Evolutionary conservation across 192 early-diverging fungal genomes (phyloP).

Genomic region (Dissophora ornata): DNA sequence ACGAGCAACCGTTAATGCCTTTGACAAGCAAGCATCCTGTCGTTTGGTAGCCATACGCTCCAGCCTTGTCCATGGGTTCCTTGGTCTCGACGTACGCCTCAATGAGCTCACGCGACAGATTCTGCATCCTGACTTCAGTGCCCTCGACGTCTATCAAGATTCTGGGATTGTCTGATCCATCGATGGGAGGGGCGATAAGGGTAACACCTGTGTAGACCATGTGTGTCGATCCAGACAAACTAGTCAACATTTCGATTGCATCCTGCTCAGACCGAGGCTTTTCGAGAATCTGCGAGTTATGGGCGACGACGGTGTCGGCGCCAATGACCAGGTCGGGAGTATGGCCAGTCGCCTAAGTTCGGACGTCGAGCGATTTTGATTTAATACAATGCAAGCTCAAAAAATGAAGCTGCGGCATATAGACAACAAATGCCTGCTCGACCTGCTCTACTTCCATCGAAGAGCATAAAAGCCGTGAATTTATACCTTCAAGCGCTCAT

Average conservation of each 20-base stretch:
- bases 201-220: slow-evolving; percentile 80
- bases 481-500: slow-evolving; percentile 61
- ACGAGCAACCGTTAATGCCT: slow-evolving; percentile 83
- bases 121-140: slow-evolving; percentile 76
- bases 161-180: slow-evolving; percentile 23
- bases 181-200: slow-evolving; percentile 56
- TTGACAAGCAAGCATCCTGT: slow-evolving; percentile 76
- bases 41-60: slow-evolving; percentile 88
- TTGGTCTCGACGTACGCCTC: slow-evolving; percentile 68
- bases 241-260: slow-evolving; percentile 71
- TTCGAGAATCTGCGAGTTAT: slow-evolving; percentile 78
- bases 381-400: no score
- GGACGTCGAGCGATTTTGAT: no score
- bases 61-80: slow-evolving; percentile 81
- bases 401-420: no score
- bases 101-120: slow-evolving; percentile 69
- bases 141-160: slow-evolving; percentile 62
- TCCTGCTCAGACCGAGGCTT: slow-evolving; percentile 74
- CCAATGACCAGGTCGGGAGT: slow-evolving; percentile 76
- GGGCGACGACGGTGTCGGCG: slow-evolving; percentile 85
- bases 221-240: slow-evolving; percentile 72
- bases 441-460: no score
- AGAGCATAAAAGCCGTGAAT: background rate
- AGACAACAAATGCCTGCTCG: no score
- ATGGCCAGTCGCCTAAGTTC: slow-evolving; percentile 20